A percentile compares a stretch with the other conserved stretches of the same genome.
phyloP scores from a whole-genome alignment of 805 yeast genomes.

The Candida ponderosae region DNA sequence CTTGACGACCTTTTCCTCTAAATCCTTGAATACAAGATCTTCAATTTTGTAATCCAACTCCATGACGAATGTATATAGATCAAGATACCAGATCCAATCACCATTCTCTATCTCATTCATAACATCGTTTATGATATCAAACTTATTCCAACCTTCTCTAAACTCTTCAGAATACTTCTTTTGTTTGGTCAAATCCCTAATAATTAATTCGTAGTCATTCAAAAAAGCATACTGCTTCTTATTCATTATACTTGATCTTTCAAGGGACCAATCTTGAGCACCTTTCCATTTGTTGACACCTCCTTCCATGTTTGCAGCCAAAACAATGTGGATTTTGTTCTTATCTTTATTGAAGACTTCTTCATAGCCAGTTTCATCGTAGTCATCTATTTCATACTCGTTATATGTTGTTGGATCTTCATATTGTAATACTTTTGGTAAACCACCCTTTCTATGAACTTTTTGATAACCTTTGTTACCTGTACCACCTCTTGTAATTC shows the following conservation, averaged over 20 bases:
- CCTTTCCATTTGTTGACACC: conserved; percentile 33
- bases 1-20: conserved; percentile 22
- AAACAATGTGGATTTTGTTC: conserved; percentile 26
- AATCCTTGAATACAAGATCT: conserved; percentile 23
- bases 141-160: conserved; percentile 39
- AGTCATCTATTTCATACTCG: conserved; percentile 8
- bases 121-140: conserved; percentile 26
- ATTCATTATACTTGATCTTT: conserved; percentile 38
- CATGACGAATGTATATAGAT: conserved; percentile 32
- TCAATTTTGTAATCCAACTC: conserved; percentile 29
- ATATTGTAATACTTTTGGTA: conserved; percentile 14
- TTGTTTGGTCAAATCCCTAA: conserved; percentile 36
- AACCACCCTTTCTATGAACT: conserved; percentile 15
- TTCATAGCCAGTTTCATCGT: not conserved
- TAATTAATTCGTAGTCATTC: conserved; percentile 40
- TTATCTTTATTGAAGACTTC: conserved; percentile 7
- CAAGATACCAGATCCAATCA: conserved; percentile 36
- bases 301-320: conserved; percentile 33
- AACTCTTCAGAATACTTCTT: conserved; percentile 42
- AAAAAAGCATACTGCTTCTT: conserved; percentile 38
- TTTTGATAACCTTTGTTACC: conserved; percentile 15
- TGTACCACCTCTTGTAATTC: conserved; percentile 20
- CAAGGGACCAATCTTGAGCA: conserved; percentile 36
- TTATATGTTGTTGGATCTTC: conserved; percentile 7
- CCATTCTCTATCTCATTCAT: conserved; percentile 24